A percentile compares a stretch with the other conserved stretches of the same genome.
Conservation (phyloP, 805 yeast genomes). For the Kuraishia capsulata region DNA sequence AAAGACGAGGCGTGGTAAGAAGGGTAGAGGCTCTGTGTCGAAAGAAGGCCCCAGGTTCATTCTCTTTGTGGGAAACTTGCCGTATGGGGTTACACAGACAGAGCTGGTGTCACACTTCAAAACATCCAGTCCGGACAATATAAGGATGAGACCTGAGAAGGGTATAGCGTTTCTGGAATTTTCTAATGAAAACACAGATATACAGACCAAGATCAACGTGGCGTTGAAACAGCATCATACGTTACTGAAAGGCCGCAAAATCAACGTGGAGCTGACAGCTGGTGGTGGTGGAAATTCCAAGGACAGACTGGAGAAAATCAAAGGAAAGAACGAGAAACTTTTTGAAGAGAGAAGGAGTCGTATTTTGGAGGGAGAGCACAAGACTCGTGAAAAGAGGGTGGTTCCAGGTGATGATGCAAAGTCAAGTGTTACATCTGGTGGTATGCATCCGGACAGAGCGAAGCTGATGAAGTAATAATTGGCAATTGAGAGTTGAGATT, state of each 20-base stretch:
- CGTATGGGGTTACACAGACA: conserved; percentile 55
- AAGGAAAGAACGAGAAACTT: conserved; percentile 69
- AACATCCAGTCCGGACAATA: conserved; percentile 58
- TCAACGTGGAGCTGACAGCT: conserved; percentile 92
- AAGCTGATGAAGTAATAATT: conserved; percentile 26
- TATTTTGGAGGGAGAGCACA: conserved; percentile 36
- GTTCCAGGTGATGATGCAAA: background rate
- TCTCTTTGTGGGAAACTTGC: conserved; percentile 85
- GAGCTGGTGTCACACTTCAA: conserved; percentile 68
- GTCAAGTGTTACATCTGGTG: conserved; percentile 14
- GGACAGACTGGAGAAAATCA: conserved; percentile 58
- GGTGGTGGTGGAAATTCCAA: conserved; percentile 96
- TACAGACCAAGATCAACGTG: conserved; percentile 71
- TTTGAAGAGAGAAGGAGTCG: conserved; percentile 59
- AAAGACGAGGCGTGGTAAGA: conserved; percentile 72
- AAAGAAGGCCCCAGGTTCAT: conserved; percentile 58
- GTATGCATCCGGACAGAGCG: conserved; percentile 64
- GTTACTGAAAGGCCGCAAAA: conserved; percentile 56
- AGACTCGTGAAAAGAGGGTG: conserved; percentile 19
- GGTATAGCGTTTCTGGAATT: conserved; percentile 93
- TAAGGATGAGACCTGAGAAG: conserved; percentile 75
- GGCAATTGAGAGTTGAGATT: background rate
- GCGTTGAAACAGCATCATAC: conserved; percentile 84
- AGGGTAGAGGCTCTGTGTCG: conserved; percentile 41
- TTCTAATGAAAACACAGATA: conserved; percentile 44